Base-by-base conservation (phyloP, 2,329 filamentous ascomycete species). In the Penicillium expansum region DNA sequence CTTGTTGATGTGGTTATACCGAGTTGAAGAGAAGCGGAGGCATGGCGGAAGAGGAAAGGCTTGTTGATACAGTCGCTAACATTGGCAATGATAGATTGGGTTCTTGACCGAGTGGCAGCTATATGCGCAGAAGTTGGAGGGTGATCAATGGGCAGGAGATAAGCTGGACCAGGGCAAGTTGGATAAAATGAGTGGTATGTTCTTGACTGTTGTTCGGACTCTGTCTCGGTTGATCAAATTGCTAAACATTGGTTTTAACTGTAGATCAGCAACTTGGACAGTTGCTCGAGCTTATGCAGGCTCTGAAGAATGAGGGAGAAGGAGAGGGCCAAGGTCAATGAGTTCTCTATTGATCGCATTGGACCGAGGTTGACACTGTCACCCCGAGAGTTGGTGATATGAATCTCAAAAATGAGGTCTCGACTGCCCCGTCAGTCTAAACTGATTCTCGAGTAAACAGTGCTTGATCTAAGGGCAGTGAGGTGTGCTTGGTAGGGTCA, bases 41-140 rank as follows among this genome's bases (percentile, higher is more conserved):
- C 30, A 27, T 3, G 22, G 20, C 33, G 39, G 51, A 44, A 14
- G 39, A 13, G 13, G n/a, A 39, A 27, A 11, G 16, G 5, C 10
- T 29, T 39, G 6, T 41, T n/a, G 41, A 16, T 27, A n/a, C 43
- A 30, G 29, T 54, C 18, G n/a, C 51, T 57, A 41, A 60, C 29
- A 29, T 10, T 43, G 1, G 27, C 9, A 9, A 35, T 55, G 38
- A 14, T 63, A 96, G 91, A 91, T 97, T 67, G 94, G 93, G 1
- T 99, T 99, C 74, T 81, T 99, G 65, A 93, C 90, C 0, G 92
- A 97, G 74, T 99, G 93, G 93, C 94, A 99, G 74, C 78, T 91
- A 51, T 99, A 97, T 71, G 92, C 92, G 2, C 93, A 99, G 72
- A 87, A 91, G 71, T 78, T 99, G 16, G 93, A 97, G 70, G 93